These are phyloP conservation scores for Cystobasidiaceae sp. DNA, from an alignment of 1,284 basidiomycete species.

Conservation along the genomic window DNA sequence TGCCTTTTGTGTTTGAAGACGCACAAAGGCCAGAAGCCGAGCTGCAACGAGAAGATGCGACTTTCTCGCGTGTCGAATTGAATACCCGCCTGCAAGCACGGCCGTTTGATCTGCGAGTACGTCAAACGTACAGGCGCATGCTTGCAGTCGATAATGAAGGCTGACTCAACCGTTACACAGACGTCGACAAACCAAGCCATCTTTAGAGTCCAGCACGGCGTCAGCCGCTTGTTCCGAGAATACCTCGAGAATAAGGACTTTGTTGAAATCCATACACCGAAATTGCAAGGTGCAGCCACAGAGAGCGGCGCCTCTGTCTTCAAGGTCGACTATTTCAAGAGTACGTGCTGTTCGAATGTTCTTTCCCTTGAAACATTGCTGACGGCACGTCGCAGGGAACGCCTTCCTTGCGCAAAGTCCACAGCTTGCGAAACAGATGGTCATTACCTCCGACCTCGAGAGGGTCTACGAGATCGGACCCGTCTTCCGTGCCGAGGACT, in stretches of 20 bases:
- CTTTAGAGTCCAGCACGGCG: constrained; percentile 83
- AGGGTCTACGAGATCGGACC: constrained; percentile 93
- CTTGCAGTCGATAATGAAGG: too few relatives aligned
- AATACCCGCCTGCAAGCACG: constrained; percentile 95
- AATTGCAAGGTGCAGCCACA: constrained; percentile 93
- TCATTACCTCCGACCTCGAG: constrained; percentile 96
- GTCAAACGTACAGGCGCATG: too few relatives aligned
- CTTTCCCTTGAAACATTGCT: too few relatives aligned
- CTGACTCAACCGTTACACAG: too few relatives aligned
- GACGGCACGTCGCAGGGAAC: too few relatives aligned
- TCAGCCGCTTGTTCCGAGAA: constrained; percentile 83
- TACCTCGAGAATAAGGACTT: constrained; percentile 72
- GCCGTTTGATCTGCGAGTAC: constrained; percentile 82
- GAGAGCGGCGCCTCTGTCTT: constrained; percentile 96
- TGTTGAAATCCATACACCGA: constrained; percentile 94
- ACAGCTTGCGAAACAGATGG: constrained; percentile 98
- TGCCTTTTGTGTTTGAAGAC: constrained; percentile 92
- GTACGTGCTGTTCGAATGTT: too few relatives aligned
- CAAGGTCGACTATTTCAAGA: constrained; percentile 97
- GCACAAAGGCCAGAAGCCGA: constrained; percentile 78
- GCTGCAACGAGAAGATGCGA: constrained; percentile 58
- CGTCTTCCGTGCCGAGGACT: constrained; percentile 34
- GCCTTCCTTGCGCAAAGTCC: constrained; percentile 96
- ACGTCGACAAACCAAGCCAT: constrained; percentile 95
- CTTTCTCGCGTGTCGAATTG: constrained; percentile 60